Evolutionary conservation across 2,329 filamentous ascomycete genomes (phyloP), one percentile per base, ranked within the genome.

Genomic region (Xylariomycetidae sp.): DNA sequence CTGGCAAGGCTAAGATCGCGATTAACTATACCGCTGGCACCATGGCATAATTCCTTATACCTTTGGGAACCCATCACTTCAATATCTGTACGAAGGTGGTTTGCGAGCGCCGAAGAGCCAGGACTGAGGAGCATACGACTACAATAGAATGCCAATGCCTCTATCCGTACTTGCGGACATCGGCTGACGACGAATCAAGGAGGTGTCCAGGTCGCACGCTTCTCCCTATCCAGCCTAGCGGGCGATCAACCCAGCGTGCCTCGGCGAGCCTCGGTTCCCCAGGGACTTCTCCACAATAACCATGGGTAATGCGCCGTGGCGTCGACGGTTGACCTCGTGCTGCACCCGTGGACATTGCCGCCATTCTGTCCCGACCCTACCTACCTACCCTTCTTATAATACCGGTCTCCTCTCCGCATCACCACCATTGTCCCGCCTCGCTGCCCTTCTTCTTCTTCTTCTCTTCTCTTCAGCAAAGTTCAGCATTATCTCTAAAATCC

Each of bases 251-350:
- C 26, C 10, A 36, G 29, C 34, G 23, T 46, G n/a, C n/a, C n/a
- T n/a, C n/a, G n/a, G n/a, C n/a, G n/a, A n/a, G 41, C 48, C 48
- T 52, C 48, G 48, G 48, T 40, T 48, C 45, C 38, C 42, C 37
- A 42, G 42, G 32, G 35, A 33, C 31, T 37, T 13, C 14, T 28
- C 39, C 32, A 25, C 31, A 14, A 28, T 14, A 10, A 14, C 8
- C 30, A 19, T 28, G 31, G 23, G 15, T 26, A 23, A 29, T 32
- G 28, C 32, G 29, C 35, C 29, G 23, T 39, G 31, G 38, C 33
- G 30, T 31, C 16, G 30, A 19, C 28, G 29, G 23, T 19, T 24
- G 25, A 32, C 33, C 32, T 38, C 31, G 31, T 29, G 32, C 29
- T n/a, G n/a, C n/a, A n/a, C n/a, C n/a, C n/a, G n/a, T n/a, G n/a